phyloP scores from a whole-genome alignment of 345 rosid species.

The Salix suchowensis region DNA sequence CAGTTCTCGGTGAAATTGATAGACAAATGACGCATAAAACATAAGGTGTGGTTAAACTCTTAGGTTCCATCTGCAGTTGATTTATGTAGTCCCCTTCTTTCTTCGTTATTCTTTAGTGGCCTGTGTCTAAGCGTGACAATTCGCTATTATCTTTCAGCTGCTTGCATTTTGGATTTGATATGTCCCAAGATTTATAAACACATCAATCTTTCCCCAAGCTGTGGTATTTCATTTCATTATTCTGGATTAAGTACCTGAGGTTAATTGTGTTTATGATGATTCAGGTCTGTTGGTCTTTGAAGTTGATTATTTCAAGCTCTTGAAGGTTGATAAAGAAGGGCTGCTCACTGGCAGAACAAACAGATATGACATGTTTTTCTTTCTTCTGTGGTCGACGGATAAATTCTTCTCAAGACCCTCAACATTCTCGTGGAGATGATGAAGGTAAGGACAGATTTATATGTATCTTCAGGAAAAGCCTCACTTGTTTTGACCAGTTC shows the following conservation, averaged over 20 bases:
- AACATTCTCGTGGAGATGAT: conserved; percentile 31
- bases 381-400: conserved; percentile 34
- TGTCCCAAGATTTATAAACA: neutral
- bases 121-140: neutral
- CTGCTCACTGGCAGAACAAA: conserved; percentile 22
- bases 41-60: neutral
- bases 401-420: conserved; percentile 9
- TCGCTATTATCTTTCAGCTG: neutral
- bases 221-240: neutral
- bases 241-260: neutral
- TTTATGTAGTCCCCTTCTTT: neutral
- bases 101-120: neutral
- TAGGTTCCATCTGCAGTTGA: neutral
- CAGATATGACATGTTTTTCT: conserved; percentile 61
- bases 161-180: neutral
- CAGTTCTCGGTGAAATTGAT: neutral
- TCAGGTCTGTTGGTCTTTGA: conserved; percentile 24
- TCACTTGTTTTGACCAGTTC: neutral
- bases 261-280: conserved; percentile 9
- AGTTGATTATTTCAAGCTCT: conserved; percentile 18
- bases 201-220: neutral
- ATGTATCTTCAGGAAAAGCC: neutral
- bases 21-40: neutral
- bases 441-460: conserved; percentile 45
- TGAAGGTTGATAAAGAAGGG: conserved; percentile 15